Evolutionary conservation across 768 basidiomycete species (phyloP), one percentile per base, ranked within the genome.

Genomic region (Mycena rosella): DNA sequence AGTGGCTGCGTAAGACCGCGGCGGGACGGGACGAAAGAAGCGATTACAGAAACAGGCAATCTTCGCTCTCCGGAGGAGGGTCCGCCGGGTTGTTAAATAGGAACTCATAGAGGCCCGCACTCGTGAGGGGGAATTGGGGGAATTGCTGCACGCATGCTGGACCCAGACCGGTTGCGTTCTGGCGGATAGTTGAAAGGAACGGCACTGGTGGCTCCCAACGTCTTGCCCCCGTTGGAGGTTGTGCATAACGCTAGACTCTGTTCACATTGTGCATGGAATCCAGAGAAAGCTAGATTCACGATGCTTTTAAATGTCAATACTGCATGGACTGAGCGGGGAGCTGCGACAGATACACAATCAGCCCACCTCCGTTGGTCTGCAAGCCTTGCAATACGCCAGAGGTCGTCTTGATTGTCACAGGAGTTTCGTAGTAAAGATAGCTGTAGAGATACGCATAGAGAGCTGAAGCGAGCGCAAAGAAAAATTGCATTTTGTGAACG

Each of bases 41-140:
- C n/a, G n/a, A n/a, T n/a, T n/a, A n/a, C 65, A 67, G 53, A n/a
- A 69, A 69, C n/a, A 65, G 52, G 20, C 68, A 69, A 29, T 69
- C 68, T 32, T 69, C 68, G 34, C 20, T 52, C 27, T 68, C 67
- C 17, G 54, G 22, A 8, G 67, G 66, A 26, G 49, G n/a, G n/a
- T n/a, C n/a, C n/a, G n/a, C 36, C 11, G 67, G 67, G 34, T 38
- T 63, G 49, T 68, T 63, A 49, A 68, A 68, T 13, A 63, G 20
- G 11, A 6, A 18, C 26, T 63, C 13, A 48, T 63, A 15, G 2
- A 63, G 47, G 2, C 30, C 27, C 5, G 60, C 60, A 29, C 14
- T 15, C 3, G 49, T 55, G 17, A 58, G 52, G 11, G 60, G 38
- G 22, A 68, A 63, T 52, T 68, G 67, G 11, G 60, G 38, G 22